phyloP scores from a whole-genome alignment of 139 green algal species.

The Ettlia oleoabundans region DNA sequence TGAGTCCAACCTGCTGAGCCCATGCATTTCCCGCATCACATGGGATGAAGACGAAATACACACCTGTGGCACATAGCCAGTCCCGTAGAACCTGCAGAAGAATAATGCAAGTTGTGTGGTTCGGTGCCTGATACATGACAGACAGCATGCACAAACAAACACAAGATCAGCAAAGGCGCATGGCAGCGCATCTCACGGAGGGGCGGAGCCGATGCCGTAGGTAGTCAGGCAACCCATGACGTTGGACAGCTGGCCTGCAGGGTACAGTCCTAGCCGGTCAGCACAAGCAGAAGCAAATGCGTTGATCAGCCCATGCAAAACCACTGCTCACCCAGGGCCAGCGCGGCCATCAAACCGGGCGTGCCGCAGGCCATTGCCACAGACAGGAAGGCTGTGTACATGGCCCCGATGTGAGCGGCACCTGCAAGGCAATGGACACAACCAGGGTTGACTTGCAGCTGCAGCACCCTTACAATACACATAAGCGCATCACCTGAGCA shows the following conservation, averaged over 20 bases:
- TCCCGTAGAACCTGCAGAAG: conserved; percentile 31
- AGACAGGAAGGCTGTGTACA: conserved; percentile 99
- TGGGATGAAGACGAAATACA: too few relatives aligned
- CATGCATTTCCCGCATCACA: neutral
- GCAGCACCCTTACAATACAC: too few relatives aligned
- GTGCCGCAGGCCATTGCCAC: conserved; percentile 93
- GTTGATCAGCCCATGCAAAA: neutral
- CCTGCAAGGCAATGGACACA: conserved; percentile 50
- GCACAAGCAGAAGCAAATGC: too few relatives aligned
- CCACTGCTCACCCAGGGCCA: conserved; percentile 37
- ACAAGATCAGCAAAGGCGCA: neutral
- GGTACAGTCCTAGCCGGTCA: too few relatives aligned
- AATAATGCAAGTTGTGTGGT: too few relatives aligned
- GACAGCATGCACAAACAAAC: neutral
- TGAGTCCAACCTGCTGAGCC: too few relatives aligned
- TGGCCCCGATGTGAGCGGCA: conserved; percentile 99
- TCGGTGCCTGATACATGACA: neutral
- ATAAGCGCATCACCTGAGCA: too few relatives aligned
- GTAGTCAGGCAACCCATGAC: conserved; percentile 99
- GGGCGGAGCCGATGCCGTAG: conserved; percentile 98
- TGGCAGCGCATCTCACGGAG: too few relatives aligned
- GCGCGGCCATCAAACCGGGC: conserved; percentile 61
- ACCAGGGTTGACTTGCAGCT: too few relatives aligned
- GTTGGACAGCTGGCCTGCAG: conserved; percentile 91
- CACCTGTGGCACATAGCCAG: conserved; percentile 72